Conservation (phyloP, 768 basidiomycete genomes). For the Russula brevipes region DNA sequence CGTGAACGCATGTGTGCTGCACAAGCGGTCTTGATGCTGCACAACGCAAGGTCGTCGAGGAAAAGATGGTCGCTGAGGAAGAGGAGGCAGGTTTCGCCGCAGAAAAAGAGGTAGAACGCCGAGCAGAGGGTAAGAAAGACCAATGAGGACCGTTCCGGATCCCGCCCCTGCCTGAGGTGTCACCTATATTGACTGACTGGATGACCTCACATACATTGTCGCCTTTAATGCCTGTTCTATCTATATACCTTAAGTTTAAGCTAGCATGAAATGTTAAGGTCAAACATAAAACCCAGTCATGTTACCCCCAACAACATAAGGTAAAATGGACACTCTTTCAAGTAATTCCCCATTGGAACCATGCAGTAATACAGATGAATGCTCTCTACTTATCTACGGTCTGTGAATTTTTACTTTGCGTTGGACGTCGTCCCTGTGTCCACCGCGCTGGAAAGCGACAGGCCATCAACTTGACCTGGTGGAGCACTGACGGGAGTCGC, state of each 20-base stretch:
- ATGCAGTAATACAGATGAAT: no score
- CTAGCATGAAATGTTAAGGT: neutral
- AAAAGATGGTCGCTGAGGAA: slow-evolving; percentile 58
- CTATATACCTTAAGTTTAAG: neutral
- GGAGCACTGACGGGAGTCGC: neutral
- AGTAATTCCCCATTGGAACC: no score
- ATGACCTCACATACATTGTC: neutral
- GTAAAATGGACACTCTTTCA: neutral
- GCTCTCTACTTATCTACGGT: neutral
- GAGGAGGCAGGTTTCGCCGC: slow-evolving; percentile 69
- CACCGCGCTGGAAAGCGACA: neutral
- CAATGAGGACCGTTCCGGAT: slow-evolving; percentile 5
- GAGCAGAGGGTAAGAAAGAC: slow-evolving; percentile 25
- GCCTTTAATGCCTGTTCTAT: slow-evolving; percentile 2
- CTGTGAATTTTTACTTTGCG: neutral
- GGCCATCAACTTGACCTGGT: neutral
- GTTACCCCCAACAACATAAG: neutral
- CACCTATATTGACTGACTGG: neutral
- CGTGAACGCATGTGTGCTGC: slow-evolving; percentile 56
- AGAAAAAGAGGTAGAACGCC: slow-evolving; percentile 46
- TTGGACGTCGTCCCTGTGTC: neutral
- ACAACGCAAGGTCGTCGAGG: slow-evolving; percentile 52
- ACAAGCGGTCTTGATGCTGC: slow-evolving; percentile 41
- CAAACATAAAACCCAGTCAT: neutral
- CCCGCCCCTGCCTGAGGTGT: no score